These are phyloP conservation scores for Pythium periplocum DNA, from an alignment of 352 stramenopile species.

Conservation along the genomic window DNA sequence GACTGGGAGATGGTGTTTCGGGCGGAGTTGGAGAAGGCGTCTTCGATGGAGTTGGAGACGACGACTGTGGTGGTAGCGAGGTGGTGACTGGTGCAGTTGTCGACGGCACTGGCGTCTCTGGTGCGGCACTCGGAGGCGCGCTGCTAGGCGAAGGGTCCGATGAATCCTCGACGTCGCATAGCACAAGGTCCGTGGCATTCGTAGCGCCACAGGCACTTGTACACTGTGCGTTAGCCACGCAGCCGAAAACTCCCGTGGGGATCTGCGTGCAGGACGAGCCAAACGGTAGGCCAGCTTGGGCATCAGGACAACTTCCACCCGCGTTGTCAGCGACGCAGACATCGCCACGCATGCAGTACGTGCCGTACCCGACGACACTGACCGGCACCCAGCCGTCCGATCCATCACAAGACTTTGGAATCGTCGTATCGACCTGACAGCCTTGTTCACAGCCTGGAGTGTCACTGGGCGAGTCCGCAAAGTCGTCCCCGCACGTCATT, in stretches of 20 bases:
- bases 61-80: background rate
- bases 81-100: background rate
- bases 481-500: background rate
- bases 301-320: conserved; percentile 13
- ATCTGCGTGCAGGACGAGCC: conserved; percentile 17
- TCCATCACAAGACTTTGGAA: conserved; percentile 9
- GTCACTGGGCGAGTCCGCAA: background rate
- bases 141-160: too few relatives aligned
- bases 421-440: conserved; percentile 1
- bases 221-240: conserved; percentile 16
- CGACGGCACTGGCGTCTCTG: too few relatives aligned
- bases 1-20: background rate
- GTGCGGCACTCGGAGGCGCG: too few relatives aligned
- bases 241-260: conserved; percentile 14
- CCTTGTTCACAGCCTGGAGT: background rate
- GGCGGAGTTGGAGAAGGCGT: background rate
- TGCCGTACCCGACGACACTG: conserved; percentile 15
- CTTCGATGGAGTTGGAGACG: background rate
- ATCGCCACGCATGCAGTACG: conserved; percentile 14
- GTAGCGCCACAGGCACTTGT: too few relatives aligned
- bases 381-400: conserved; percentile 20
- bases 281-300: conserved; percentile 10
- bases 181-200: too few relatives aligned
- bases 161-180: too few relatives aligned
- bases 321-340: conserved; percentile 13